Evolutionary conservation across 1,284 basidiomycete genomes (phyloP).

Genomic region (Sanghuangporus baumii): DNA sequence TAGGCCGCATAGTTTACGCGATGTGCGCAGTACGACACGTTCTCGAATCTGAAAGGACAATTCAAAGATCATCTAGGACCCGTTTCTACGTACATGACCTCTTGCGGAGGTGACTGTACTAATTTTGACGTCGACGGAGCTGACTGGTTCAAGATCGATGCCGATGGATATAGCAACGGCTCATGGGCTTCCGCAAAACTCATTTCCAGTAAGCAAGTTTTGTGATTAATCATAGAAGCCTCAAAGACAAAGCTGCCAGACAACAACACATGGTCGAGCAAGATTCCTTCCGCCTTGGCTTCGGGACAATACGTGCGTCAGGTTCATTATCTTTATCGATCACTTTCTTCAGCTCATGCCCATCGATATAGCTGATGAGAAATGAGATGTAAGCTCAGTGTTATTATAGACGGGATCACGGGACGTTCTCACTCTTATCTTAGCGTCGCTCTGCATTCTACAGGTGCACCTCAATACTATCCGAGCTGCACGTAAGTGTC

Average conservation of each 20-base stretch:
- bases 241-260: constrained; percentile 18
- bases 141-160: constrained; percentile 36
- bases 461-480: constrained; percentile 27
- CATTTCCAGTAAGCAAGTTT: constrained; percentile 23
- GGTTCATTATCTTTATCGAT: constrained; percentile 3
- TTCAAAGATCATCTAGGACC: constrained; percentile 26
- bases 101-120: constrained; percentile 32
- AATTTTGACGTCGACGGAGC: constrained; percentile 29
- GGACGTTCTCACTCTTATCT: not conserved
- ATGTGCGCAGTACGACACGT: not conserved
- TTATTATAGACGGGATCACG: constrained; percentile 5
- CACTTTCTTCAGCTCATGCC: constrained; percentile 4
- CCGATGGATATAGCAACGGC: constrained; percentile 30
- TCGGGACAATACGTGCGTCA: constrained; percentile 32
- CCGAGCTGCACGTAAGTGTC: constrained; percentile 28
- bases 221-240: not conserved
- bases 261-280: constrained; percentile 26
- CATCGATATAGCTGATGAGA: constrained; percentile 27
- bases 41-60: not conserved
- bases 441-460: constrained; percentile 28
- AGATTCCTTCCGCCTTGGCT: constrained; percentile 31
- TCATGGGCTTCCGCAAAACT: constrained; percentile 30
- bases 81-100: constrained; percentile 34
- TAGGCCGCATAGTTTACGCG: constrained; percentile 11
- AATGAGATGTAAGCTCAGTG: constrained; percentile 29